phyloP scores from a whole-genome alignment of 257 asterid genomes.

The Voacanga thouarsii region DNA sequence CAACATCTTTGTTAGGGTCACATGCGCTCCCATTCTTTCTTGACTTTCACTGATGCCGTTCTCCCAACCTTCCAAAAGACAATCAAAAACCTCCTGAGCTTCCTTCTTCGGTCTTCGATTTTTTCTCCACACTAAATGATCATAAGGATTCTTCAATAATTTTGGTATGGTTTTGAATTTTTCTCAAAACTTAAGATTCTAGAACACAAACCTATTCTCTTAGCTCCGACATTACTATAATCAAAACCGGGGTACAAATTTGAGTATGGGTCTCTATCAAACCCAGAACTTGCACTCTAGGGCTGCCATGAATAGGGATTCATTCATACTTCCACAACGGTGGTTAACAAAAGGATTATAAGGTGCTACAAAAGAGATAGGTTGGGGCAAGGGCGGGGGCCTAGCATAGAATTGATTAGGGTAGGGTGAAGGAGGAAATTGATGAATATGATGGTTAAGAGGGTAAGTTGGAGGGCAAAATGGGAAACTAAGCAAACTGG shows the following conservation, averaged over 20 bases:
- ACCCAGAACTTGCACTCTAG: constrained; percentile 36
- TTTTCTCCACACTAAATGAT: too few species aligned
- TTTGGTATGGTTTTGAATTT: too few species aligned
- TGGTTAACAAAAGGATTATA: constrained; percentile 69
- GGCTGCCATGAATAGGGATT: constrained; percentile 42
- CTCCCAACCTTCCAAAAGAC: too few species aligned
- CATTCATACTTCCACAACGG: constrained; percentile 31
- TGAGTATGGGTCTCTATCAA: constrained; percentile 30
- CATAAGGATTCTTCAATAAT: too few species aligned
- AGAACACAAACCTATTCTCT: too few species aligned
- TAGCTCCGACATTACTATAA: too few species aligned
- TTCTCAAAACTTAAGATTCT: too few species aligned
- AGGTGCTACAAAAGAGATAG: constrained; percentile 37
- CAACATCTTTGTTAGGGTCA: too few species aligned
- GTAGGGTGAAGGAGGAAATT: constrained; percentile 22
- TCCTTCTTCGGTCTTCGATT: too few species aligned
- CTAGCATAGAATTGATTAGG: constrained; percentile 33
- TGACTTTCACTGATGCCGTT: too few species aligned
- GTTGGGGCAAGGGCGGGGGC: constrained; percentile 31
- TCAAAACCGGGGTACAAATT: constrained; percentile 26
- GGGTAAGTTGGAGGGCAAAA: constrained; percentile 51
- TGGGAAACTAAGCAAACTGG: constrained; percentile 56
- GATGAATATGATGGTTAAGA: constrained; percentile 35
- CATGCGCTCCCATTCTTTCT: too few species aligned
- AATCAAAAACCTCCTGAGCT: too few species aligned